Base-by-base conservation (phyloP, 2,329 filamentous ascomycete genomes). In the Colletotrichum plurivorum region DNA sequence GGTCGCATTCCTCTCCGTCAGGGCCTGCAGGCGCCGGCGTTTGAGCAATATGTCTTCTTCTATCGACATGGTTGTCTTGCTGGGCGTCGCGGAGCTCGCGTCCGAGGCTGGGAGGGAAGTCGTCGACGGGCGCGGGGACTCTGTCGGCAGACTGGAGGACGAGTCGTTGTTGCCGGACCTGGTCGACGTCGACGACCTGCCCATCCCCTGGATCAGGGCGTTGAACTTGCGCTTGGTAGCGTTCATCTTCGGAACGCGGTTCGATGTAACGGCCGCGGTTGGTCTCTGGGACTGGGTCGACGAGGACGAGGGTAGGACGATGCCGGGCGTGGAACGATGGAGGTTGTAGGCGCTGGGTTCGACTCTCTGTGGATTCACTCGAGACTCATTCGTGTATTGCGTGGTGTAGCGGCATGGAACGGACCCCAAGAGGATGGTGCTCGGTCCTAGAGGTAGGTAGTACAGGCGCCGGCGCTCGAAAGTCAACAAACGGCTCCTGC, bases 201-300 rank as follows among this genome's bases (percentile, higher is more conserved):
- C 88, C 74, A 92, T 85, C 73, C 89, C 84, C 76, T 94, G 92
- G 31, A 95, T 84, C 16, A 94, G 85, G 75, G 88, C 87, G 80
- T 94, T 92, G 83, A 95, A 94, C 80, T 95, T 95, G 74, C 93
- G 88, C 82, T 95, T 95, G n/a, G 91, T 93, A 25, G 91, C 89
- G 77, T 93, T 93, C 84, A 94, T 93, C 71, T 69, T 82, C 61
- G 49, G 62, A 51, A 22, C 12, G 57, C 67, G 53, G 45, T 64
- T 45, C 31, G 43, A 52, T 51, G 69, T 59, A 65, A 43, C 67
- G 18, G 46, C 22, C 27, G 18, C 20, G 57, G 22, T 48, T 51
- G n/a, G 20, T 43, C 18, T 49, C 2, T 49, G n/a, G n/a, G 5
- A 20, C 9, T 49, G 27, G 27, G 31, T 18, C 31, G 20, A 6